phyloP scores from a whole-genome alignment of 495 filamentous ascomycete genomes.

The Lasiosphaeria hispida region DNA sequence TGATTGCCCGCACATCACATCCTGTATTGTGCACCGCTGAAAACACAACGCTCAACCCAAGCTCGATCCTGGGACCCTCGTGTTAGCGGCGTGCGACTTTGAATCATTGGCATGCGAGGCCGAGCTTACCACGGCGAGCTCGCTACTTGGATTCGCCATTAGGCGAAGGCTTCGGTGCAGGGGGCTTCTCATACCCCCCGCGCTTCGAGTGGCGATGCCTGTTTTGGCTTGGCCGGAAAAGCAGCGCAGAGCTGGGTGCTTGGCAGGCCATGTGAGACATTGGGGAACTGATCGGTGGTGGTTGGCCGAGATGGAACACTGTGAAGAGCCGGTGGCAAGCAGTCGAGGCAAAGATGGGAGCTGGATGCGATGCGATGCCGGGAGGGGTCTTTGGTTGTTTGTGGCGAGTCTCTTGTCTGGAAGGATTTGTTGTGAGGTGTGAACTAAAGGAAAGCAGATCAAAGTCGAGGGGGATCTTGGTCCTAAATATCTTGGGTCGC shows the following conservation, averaged over 20 bases:
- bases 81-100: neutral
- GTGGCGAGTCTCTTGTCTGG: no score
- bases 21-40: neutral
- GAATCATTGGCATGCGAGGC: neutral
- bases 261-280: neutral
- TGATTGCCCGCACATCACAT: neutral
- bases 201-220: slow-evolving; percentile 1
- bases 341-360: no score
- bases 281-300: no score
- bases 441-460: no score
- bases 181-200: slow-evolving; percentile 16
- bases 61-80: neutral
- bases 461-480: no score
- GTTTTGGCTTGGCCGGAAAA: neutral
- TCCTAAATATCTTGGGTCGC: no score
- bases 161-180: slow-evolving; percentile 9
- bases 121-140: neutral
- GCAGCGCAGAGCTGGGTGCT: neutral
- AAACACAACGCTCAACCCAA: no score
- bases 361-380: no score
- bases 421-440: no score
- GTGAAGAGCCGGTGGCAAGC: no score
- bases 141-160: slow-evolving; percentile 9
- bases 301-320: no score
- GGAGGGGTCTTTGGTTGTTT: no score